Evolutionary conservation across 768 basidiomycete species (phyloP).

Genomic region (Xerocomellus intermedius): DNA sequence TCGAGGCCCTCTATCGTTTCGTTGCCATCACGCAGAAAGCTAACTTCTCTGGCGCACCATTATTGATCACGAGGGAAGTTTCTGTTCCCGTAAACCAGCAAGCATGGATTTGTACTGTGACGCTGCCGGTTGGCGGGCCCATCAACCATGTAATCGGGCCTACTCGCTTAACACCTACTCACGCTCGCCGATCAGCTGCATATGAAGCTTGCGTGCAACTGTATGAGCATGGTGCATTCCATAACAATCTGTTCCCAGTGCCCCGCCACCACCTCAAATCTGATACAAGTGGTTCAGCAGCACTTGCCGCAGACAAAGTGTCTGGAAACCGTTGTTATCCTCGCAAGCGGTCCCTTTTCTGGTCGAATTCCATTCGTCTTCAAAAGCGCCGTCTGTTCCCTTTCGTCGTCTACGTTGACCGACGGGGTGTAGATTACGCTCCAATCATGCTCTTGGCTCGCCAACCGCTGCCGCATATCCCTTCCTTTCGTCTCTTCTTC

Average conservation of each 20-base stretch:
- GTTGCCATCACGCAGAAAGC: constrained; percentile 26
- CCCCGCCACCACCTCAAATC: constrained; percentile 5
- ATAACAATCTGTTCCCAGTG: constrained; percentile 43
- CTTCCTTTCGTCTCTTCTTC: constrained; percentile 59
- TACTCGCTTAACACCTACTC: constrained; percentile 42
- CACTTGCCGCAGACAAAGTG: constrained; percentile 25
- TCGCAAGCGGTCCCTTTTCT: constrained; percentile 64
- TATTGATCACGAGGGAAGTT: constrained; percentile 26
- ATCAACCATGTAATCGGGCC: constrained; percentile 45
- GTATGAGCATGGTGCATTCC: constrained; percentile 49
- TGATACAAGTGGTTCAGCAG: background rate
- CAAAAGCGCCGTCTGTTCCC: constrained; percentile 24
- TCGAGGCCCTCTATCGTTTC: constrained; percentile 55
- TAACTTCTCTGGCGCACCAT: constrained; percentile 5
- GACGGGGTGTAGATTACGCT: constrained; percentile 38
- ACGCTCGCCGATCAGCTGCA: constrained; percentile 61
- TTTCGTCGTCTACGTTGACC: constrained; percentile 42
- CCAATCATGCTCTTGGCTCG: constrained; percentile 69
- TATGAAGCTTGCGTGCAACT: constrained; percentile 54
- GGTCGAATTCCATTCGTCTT: constrained; percentile 45
- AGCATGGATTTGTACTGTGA: constrained; percentile 48
- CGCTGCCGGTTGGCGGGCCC: constrained; percentile 44
- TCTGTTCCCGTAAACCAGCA: constrained; percentile 16
- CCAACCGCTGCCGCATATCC: constrained; percentile 58
- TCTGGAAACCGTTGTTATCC: constrained; percentile 54